These are phyloP conservation scores for Trichoderma gracile DNA, from an alignment of 2,329 filamentous ascomycete species.

Conservation along the genomic window DNA sequence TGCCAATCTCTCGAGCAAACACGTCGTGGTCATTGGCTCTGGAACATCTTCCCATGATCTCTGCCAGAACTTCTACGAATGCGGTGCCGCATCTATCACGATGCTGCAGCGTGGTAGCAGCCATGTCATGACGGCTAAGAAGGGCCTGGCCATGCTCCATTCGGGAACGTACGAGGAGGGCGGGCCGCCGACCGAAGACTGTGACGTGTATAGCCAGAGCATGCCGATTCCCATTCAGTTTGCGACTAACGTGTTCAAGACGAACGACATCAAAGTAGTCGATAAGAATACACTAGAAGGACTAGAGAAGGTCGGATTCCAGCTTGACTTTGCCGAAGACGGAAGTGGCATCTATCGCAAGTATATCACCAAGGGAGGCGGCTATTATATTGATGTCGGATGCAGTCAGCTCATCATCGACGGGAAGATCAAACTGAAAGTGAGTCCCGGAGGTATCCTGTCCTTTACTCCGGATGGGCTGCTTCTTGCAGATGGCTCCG, in stretches of 20 bases:
- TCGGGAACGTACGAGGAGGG: conserved; percentile 11
- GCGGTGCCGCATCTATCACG: neutral
- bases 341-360: conserved; percentile 14
- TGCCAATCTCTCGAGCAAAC: neutral
- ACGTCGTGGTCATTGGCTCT: neutral
- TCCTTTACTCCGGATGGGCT: neutral
- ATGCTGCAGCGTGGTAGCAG: conserved; percentile 10
- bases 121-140: conserved; percentile 1
- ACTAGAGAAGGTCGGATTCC: neutral
- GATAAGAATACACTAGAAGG: neutral
- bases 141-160: conserved; percentile 1
- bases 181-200: conserved; percentile 6
- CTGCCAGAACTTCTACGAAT: conserved; percentile 7
- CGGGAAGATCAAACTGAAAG: neutral
- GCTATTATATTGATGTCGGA: conserved; percentile 10
- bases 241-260: neutral
- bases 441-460: neutral
- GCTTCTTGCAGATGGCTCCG: conserved; percentile 3
- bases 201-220: conserved; percentile 3
- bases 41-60: conserved; percentile 2
- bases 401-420: conserved; percentile 14
- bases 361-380: conserved; percentile 5
- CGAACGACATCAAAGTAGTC: neutral
- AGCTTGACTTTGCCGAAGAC: neutral
- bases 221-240: conserved; percentile 1